Conservation (phyloP, 441 rosid species). For the Biscutella auriculata region DNA sequence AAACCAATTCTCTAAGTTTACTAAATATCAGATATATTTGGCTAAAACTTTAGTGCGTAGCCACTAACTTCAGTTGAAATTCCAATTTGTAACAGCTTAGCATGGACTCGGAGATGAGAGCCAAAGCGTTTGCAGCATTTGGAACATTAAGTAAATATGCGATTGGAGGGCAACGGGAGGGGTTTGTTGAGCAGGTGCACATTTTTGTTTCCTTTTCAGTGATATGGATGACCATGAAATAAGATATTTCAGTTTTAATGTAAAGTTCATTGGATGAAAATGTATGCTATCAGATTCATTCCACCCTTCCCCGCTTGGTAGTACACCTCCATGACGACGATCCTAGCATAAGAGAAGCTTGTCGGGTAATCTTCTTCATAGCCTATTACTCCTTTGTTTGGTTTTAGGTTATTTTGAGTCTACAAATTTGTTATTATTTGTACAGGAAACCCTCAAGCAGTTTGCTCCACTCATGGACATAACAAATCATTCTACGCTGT, state of each 20-base stretch:
- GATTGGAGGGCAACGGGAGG: constrained; percentile 52
- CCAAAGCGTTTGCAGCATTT: constrained; percentile 81
- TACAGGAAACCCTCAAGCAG: constrained; percentile 62
- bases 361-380: constrained; percentile 42
- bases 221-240: not conserved
- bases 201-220: not conserved
- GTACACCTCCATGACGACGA: constrained; percentile 81
- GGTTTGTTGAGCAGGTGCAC: constrained; percentile 82
- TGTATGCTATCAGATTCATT: constrained; percentile 53
- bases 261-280: not conserved
- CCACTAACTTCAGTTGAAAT: not conserved
- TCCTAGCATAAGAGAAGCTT: constrained; percentile 62
- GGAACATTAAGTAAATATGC: constrained; percentile 79
- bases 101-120: constrained; percentile 79
- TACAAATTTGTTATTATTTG: constrained; percentile 16
- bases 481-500: constrained; percentile 41
- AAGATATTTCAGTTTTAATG: not conserved
- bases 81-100: constrained; percentile 38
- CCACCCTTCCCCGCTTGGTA: constrained; percentile 67
- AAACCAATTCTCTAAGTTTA: not conserved
- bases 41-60: not conserved
- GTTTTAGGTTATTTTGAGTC: constrained; percentile 5
- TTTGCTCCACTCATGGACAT: constrained; percentile 60
- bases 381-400: constrained; percentile 12
- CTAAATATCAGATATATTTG: not conserved